Percentiles rank a stretch among this genome's conserved stretches.
Conservation (phyloP, 2,329 filamentous ascomycete genomes). For the Talaromyces atroroseus region DNA sequence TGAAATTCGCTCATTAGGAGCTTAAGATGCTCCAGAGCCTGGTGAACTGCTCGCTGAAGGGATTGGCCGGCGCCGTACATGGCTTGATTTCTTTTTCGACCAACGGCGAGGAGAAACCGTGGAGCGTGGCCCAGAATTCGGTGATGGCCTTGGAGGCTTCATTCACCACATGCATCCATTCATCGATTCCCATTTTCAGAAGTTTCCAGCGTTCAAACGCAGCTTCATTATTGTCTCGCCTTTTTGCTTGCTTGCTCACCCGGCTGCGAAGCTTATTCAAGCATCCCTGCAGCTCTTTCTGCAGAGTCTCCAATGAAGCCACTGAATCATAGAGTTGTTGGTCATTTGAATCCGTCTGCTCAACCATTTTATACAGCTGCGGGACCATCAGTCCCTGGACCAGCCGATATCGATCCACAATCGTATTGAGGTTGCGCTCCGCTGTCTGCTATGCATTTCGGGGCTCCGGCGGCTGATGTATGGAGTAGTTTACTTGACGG, state of each 20-base stretch:
- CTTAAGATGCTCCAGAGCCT: not conserved
- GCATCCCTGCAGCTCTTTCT: not conserved
- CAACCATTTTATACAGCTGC: not conserved
- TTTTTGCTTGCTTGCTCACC: slow-evolving; percentile 1
- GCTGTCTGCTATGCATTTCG: not conserved
- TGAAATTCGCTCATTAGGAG: not conserved
- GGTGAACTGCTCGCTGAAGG: not conserved
- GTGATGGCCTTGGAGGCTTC: not conserved
- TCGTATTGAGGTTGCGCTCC: not conserved
- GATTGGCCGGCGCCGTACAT: not conserved
- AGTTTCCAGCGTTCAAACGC: not conserved
- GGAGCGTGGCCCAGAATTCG: not conserved
- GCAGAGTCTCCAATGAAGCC: not conserved
- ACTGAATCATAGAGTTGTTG: not conserved
- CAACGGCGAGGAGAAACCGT: not conserved
- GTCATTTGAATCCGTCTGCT: not conserved
- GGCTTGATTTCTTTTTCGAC: not conserved
- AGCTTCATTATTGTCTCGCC: not conserved
- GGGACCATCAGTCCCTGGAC: not conserved
- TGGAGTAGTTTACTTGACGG: not conserved
- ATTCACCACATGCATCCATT: not conserved
- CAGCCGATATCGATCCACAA: not conserved
- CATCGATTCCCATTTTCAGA: not conserved
- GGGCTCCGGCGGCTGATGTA: not conserved
- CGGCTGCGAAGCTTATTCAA: not conserved